Evolutionary conservation across 164 flowering plant genomes (phyloP).

Genomic region (Amborella trichopoda): DNA sequence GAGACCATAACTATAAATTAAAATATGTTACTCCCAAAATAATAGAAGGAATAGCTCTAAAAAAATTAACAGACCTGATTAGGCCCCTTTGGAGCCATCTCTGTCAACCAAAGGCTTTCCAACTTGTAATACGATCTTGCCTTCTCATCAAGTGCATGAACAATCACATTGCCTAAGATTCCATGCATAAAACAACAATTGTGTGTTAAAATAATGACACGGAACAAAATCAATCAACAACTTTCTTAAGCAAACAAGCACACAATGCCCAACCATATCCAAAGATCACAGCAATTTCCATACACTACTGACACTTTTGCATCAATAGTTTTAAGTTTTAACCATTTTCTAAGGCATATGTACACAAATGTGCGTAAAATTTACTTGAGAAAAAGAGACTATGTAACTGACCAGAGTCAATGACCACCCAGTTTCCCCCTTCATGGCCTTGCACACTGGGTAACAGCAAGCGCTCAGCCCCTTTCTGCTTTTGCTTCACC

Average conservation of each 20-base stretch:
- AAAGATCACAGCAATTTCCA: too few relatives aligned
- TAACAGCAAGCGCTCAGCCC: constrained; percentile 36
- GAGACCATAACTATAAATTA: too few relatives aligned
- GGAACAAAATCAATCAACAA: too few relatives aligned
- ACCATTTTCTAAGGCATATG: too few relatives aligned
- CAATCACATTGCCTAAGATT: constrained; percentile 46
- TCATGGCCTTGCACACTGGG: constrained; percentile 78
- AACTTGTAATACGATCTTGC: constrained; percentile 79
- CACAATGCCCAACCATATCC: neutral
- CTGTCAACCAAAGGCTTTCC: constrained; percentile 57
- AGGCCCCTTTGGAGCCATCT: constrained; percentile 15
- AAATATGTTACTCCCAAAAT: too few relatives aligned
- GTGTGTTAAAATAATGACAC: too few relatives aligned
- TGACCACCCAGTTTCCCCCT: constrained; percentile 79
- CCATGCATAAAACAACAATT: too few relatives aligned
- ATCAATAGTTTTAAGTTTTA: too few relatives aligned
- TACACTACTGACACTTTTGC: too few relatives aligned
- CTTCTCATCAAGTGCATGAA: constrained; percentile 92
- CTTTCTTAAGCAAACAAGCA: neutral
- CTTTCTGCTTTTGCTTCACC: constrained; percentile 76
- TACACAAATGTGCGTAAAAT: too few relatives aligned
- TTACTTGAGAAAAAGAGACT: too few relatives aligned
- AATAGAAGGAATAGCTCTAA: neutral
- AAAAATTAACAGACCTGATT: constrained; percentile 28
- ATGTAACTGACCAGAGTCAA: constrained; percentile 71